These are phyloP conservation scores for Furcasterigmium furcatum DNA, from an alignment of 2,329 filamentous ascomycete species.

Conservation along the genomic window DNA sequence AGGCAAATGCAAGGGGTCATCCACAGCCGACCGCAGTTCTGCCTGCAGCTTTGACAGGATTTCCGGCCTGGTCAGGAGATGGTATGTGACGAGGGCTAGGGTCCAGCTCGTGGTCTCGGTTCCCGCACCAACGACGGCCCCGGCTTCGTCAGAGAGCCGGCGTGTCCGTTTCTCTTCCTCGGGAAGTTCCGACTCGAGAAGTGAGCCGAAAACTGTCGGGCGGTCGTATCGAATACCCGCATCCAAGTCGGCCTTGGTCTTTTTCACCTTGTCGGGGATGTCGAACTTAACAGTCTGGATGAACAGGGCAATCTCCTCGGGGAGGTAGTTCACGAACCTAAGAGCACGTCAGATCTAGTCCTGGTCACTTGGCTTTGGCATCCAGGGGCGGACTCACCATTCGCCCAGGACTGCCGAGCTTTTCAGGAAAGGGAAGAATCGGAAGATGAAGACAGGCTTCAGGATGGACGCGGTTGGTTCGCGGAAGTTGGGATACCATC, in stretches of 20 bases:
- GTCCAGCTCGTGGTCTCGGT: conserved; percentile 3
- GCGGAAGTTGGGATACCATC: conserved; percentile 30
- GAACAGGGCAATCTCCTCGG: conserved; percentile 4
- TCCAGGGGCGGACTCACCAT: no score
- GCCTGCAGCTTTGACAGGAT: conserved; percentile 20
- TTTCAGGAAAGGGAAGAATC: not conserved
- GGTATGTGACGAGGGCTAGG: conserved; percentile 18
- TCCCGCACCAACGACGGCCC: not conserved
- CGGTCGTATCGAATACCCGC: conserved; percentile 7
- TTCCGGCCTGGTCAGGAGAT: conserved; percentile 27
- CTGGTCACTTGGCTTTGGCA: no score
- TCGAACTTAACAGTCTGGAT: conserved; percentile 5
- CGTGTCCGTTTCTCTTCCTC: not conserved
- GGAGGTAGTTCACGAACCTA: conserved; percentile 5
- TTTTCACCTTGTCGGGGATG: conserved; percentile 2
- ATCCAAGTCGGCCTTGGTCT: conserved; percentile 4
- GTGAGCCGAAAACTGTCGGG: conserved; percentile 11
- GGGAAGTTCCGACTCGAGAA: conserved; percentile 12
- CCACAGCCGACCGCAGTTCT: conserved; percentile 12
- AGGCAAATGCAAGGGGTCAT: not conserved
- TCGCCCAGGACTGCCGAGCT: not conserved
- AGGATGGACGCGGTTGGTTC: not conserved
- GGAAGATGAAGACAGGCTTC: not conserved
- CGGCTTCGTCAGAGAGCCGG: not conserved
- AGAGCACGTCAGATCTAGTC: no score